Base-by-base conservation (phyloP, 2,329 filamentous ascomycete species). In the Fusarium musae region DNA sequence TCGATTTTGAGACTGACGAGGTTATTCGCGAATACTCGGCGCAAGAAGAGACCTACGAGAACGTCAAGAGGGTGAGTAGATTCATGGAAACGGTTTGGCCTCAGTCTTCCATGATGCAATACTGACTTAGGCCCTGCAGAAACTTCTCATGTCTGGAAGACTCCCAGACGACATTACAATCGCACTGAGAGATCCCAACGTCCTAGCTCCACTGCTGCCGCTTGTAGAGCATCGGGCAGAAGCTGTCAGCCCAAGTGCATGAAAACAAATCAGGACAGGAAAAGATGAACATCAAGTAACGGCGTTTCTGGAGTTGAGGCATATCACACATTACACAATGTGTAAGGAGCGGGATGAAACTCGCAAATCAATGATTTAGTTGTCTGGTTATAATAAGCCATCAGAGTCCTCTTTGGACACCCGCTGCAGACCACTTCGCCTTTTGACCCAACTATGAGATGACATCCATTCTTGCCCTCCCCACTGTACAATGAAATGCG, bases 21-120 rank as follows among this genome's bases (percentile, higher is more conserved):
- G 92, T 98, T 36, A 92, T 97, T 36, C 87, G 96, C 71, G 96
- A 99, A 83, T 98, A 97, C 79, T 93, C 93, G 26, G 92, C 92
- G n/a, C 92, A 93, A 80, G 96, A 99, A 84, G 92, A 92, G 58
- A 87, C 85, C 59, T 98, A 97, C 80, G 92, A 92, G 34, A 90
- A 90, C 39, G 90, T 97, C 16, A 92, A 92, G 80, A 86, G 87
- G 85, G 93, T 93, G 82, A 79, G 88, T 47, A 34, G 21, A n/a
- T 30, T 34, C 11, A 16, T 34, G n/a, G 19, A 19, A 19, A 32
- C 21, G 12, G 16, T 5, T 28, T 28, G 15, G 44, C n/a, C 13
- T n/a, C 8, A 28, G 21, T 23, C 30, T 42, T 13, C 21, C 30
- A 39, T 21, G 16, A 34, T 19, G 16, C 12, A 46, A 17, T 58